These are phyloP conservation scores for Plasmodium yoelii DNA, from an alignment of 169 alveolate genomes.

Conservation along the genomic window DNA sequence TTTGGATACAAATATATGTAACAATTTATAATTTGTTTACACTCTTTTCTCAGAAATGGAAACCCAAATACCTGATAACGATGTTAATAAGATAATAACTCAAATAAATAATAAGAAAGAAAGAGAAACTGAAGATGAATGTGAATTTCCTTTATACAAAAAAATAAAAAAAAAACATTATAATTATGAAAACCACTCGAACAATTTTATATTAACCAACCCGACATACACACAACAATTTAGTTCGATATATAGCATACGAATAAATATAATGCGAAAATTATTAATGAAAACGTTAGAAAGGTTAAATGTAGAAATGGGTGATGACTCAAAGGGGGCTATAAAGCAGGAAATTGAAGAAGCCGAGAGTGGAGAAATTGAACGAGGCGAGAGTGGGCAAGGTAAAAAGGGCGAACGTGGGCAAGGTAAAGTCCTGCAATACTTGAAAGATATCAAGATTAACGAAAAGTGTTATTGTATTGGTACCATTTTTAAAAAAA, in stretches of 20 bases:
- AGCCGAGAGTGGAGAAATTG: not conserved
- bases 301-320: not conserved
- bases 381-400: no score
- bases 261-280: slow-evolving; percentile 46
- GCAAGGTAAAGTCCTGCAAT: slow-evolving; percentile 10
- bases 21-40: no score
- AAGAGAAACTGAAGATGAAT: not conserved
- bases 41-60: slow-evolving; percentile 8
- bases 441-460: slow-evolving; percentile 45
- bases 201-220: slow-evolving; percentile 17
- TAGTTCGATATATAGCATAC: slow-evolving; percentile 31
- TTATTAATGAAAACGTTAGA: slow-evolving; percentile 46
- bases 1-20: no score
- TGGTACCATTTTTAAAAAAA: slow-evolving; percentile 82
- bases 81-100: slow-evolving; percentile 10
- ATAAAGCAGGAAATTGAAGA: not conserved
- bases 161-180: slow-evolving; percentile 38
- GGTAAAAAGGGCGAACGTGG: not conserved
- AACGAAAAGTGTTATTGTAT: slow-evolving; percentile 77
- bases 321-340: not conserved
- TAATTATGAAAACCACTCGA: slow-evolving; percentile 33
- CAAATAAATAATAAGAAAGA: slow-evolving; percentile 10
- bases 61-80: slow-evolving; percentile 8
- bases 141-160: slow-evolving; percentile 32
- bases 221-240: slow-evolving; percentile 72